Percentiles rank a stretch among this genome's conserved stretches.
Conservation (phyloP, 2,329 filamentous ascomycete species). For the Botrytis pseudocinerea region DNA sequence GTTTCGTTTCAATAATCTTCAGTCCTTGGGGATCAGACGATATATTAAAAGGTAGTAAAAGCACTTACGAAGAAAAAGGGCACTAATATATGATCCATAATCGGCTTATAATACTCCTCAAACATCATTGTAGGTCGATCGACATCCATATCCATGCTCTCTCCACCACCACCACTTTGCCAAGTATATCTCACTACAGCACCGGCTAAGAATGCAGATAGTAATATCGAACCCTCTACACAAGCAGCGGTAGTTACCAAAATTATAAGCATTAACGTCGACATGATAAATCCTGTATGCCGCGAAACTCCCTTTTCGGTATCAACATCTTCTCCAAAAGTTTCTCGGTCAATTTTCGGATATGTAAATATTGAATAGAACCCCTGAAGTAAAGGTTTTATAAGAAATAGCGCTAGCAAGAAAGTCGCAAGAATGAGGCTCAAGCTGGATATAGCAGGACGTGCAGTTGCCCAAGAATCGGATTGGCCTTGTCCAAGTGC, state of each 20-base stretch:
- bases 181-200: slow-evolving; percentile 17
- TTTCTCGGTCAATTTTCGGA: background rate
- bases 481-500: slow-evolving; percentile 17
- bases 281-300: slow-evolving; percentile 12
- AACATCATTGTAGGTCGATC: slow-evolving; percentile 31
- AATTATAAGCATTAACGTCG: background rate
- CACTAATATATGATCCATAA: slow-evolving; percentile 49
- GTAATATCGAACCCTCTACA: slow-evolving; percentile 14
- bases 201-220: slow-evolving; percentile 19
- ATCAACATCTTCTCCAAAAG: background rate
- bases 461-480: slow-evolving; percentile 10
- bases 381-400: background rate
- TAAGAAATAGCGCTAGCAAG: background rate
- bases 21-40: accelerated
- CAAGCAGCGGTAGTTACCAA: slow-evolving; percentile 18
- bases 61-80: slow-evolving; percentile 62
- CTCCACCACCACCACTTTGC: background rate
- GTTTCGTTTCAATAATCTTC: too few species aligned
- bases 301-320: slow-evolving; percentile 1
- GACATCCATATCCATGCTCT: background rate
- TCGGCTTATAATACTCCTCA: slow-evolving; percentile 35
- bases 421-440: background rate
- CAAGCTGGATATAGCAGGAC: slow-evolving; percentile 17
- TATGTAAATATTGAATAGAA: background rate
- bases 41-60: background rate